These are phyloP conservation scores for Limonium bicolor DNA, from an alignment of 148 eudicot genomes.

Conservation along the genomic window DNA sequence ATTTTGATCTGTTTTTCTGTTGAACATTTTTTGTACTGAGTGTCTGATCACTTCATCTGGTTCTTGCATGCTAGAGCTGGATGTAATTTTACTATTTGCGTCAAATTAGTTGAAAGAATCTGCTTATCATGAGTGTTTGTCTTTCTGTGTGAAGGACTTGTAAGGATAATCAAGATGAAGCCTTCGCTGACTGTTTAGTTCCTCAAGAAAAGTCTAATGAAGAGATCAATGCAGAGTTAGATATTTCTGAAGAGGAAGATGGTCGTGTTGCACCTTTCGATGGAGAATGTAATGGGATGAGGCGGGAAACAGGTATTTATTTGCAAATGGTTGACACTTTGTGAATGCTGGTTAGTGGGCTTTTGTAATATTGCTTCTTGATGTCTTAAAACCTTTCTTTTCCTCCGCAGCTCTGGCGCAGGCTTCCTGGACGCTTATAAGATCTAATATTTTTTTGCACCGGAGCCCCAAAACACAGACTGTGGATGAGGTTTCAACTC, in stretches of 20 bases:
- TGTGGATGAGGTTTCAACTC: constrained; percentile 65
- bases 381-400: neutral
- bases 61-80: too few relatives aligned
- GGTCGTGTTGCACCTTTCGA: constrained; percentile 22
- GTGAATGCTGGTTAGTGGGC: neutral
- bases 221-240: constrained; percentile 81
- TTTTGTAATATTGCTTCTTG: neutral
- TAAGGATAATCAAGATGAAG: constrained; percentile 70
- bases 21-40: too few relatives aligned
- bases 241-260: constrained; percentile 90
- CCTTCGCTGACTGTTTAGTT: constrained; percentile 73
- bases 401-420: constrained; percentile 34
- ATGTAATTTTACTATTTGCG: constrained; percentile 3
- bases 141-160: constrained; percentile 52
- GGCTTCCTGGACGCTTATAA: constrained; percentile 67
- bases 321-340: neutral
- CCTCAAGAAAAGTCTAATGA: constrained; percentile 92
- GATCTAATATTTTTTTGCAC: constrained; percentile 73
- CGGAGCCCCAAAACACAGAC: constrained; percentile 70
- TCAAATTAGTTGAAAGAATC: too few relatives aligned
- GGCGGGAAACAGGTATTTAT: constrained; percentile 40
- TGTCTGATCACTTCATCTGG: too few relatives aligned
- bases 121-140: constrained; percentile 4
- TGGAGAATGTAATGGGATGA: constrained; percentile 19
- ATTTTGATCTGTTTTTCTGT: too few relatives aligned